Evolutionary conservation across 2,329 filamentous ascomycete species (phyloP).

Genomic region (Aspergillus fructus): DNA sequence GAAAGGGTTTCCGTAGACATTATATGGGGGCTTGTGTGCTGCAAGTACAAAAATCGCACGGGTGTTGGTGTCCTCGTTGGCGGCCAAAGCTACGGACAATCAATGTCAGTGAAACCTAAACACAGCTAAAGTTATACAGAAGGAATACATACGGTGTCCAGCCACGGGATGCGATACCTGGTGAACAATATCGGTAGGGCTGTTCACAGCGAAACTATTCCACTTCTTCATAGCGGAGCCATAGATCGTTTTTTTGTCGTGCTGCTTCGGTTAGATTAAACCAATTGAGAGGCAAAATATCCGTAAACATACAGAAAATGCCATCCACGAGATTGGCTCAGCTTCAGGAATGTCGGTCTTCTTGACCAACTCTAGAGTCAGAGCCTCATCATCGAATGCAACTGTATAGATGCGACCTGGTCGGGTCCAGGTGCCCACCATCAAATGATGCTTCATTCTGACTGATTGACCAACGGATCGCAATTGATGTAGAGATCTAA

Average conservation of each 20-base stretch:
- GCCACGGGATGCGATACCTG: conserved; percentile 72
- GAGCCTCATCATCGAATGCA: conserved; percentile 77
- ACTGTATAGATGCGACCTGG: conserved; percentile 89
- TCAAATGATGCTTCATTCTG: conserved; percentile 81
- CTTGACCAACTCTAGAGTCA: conserved; percentile 73
- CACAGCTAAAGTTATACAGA: background rate
- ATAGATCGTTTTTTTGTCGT: conserved; percentile 80
- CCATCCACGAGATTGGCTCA: conserved; percentile 92
- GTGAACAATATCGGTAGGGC: conserved; percentile 73
- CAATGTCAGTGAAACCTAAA: background rate
- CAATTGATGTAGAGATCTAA: background rate
- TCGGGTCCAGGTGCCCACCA: conserved; percentile 89
- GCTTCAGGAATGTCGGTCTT: conserved; percentile 77
- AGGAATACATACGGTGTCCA: conserved; percentile 63
- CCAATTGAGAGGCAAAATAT: background rate
- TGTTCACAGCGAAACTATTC: conserved; percentile 76
- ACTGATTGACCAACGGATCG: background rate
- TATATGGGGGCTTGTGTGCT: conserved; percentile 72
- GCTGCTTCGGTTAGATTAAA: conserved; percentile 49
- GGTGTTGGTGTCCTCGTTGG: conserved; percentile 71
- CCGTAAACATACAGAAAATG: conserved; percentile 67
- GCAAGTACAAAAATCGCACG: conserved; percentile 86
- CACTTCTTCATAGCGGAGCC: conserved; percentile 93
- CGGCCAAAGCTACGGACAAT: conserved; percentile 59
- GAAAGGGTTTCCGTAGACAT: conserved; percentile 87